Base-by-base conservation (phyloP, 2,329 filamentous ascomycete species). In the Paradendryphiella salina region DNA sequence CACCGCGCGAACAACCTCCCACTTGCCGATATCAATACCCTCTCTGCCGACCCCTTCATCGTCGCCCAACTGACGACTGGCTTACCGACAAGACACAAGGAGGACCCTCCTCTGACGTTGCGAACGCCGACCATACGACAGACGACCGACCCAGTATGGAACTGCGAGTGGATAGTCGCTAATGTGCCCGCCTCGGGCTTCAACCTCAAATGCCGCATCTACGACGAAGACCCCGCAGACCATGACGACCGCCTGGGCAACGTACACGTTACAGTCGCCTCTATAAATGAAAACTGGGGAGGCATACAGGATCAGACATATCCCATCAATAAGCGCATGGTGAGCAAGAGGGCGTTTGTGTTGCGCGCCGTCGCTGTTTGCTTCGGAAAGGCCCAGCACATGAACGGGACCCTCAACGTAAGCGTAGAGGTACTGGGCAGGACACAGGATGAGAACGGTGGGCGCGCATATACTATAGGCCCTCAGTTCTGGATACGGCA, bases 201-300 rank as follows among this genome's bases (percentile, higher is more conserved):
- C 75, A 82, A 80, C 49, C 80, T 97, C 61, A 96, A 96, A 70
- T 90, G 89, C 54, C 83, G 89, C 45, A 75, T 97, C 14, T 95
- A 92, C 73, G 93, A 97, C 66, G 93, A 97, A 71, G 93, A 97
- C 73, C 85, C 86, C 28, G 84, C 86, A 1, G 89, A 96, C 69
- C 84, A 88, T 59, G 88, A 97, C 67, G 93, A 97, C 73, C 82
- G 90, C 20, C 80, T 97, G 15, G 93, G 93, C 9, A 95, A 94
- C 66, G 89, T 90, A 3, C 90, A 90, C 38, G 77, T 96, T 46
- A 74, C 82, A 14, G 83, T 88, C 0, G 74, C 79, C 9, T 68
- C 74, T 1, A 69, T 96, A 5, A 77, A 77, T 39, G 83, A 87
- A 34, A 71, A 80, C 32, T 95, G 89, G 89, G 63, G 76, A 7